Evolutionary conservation across 2,329 filamentous ascomycete genomes (phyloP).

Genomic region (Xylaria sp.): DNA sequence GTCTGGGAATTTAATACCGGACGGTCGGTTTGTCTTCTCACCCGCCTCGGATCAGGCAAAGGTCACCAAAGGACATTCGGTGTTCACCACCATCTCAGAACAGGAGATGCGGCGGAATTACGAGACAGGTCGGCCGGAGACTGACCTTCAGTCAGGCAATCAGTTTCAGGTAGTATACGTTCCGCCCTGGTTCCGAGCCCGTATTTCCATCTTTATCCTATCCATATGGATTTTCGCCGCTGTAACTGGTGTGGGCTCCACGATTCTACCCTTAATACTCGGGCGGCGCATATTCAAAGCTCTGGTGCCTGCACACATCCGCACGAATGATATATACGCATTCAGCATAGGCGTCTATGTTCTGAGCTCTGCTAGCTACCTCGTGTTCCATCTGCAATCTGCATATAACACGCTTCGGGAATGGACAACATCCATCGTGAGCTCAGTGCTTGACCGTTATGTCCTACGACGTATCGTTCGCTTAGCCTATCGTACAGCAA

Average conservation of each 20-base stretch:
- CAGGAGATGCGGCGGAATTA: constrained; percentile 74
- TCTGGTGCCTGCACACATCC: constrained; percentile 76
- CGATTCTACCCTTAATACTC: constrained; percentile 86
- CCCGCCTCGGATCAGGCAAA: constrained; percentile 95
- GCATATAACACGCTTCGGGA: constrained; percentile 51
- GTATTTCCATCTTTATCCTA: constrained; percentile 87
- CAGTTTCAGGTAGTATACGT: constrained; percentile 81
- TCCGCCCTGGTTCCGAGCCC: constrained; percentile 82
- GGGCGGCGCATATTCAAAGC: constrained; percentile 81
- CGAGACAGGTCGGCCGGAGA: constrained; percentile 64
- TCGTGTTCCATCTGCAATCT: constrained; percentile 62
- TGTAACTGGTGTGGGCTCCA: constrained; percentile 83
- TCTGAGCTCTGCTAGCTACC: constrained; percentile 75
- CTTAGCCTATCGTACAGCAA: constrained; percentile 51
- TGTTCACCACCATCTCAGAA: constrained; percentile 82
- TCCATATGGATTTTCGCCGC: constrained; percentile 95
- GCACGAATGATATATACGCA: constrained; percentile 94
- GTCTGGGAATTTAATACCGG: constrained; percentile 67
- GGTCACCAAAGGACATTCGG: constrained; percentile 83
- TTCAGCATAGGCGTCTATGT: constrained; percentile 91
- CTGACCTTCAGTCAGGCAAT: constrained; percentile 64
- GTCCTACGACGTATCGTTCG: constrained; percentile 48
- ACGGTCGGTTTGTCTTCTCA: constrained; percentile 89
- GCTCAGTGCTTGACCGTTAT: constrained; percentile 48
- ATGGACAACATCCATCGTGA: constrained; percentile 46